Percentiles rank a stretch among this genome's conserved stretches.
These are phyloP conservation scores for Chrysosporium queenslandicum DNA, from an alignment of 2,329 filamentous ascomycete genomes.

Conservation along the genomic window DNA sequence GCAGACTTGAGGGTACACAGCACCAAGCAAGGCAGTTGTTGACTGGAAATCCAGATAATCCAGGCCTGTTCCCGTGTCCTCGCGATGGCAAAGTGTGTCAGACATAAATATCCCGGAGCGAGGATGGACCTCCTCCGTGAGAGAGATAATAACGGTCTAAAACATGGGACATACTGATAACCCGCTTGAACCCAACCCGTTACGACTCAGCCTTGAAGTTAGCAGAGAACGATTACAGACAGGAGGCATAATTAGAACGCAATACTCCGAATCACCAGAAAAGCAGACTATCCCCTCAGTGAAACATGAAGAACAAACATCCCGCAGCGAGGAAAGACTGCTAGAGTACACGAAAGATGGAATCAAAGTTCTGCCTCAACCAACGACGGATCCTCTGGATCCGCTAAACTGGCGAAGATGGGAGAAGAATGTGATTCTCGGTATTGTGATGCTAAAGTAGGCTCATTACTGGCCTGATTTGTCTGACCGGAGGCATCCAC, in stretches of 20 bases:
- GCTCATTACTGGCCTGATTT: too few species aligned
- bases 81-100: not conserved
- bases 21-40: not conserved
- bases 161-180: too few species aligned
- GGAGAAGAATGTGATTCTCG: conserved; percentile 42
- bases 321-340: too few species aligned
- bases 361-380: conserved; percentile 32
- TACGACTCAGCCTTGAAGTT: too few species aligned
- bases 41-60: too few species aligned
- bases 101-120: not conserved
- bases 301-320: not conserved
- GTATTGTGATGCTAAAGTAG: conserved; percentile 46
- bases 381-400: conserved; percentile 41
- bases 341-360: conserved; percentile 21
- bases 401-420: conserved; percentile 45
- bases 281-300: not conserved
- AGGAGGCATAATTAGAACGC: too few species aligned
- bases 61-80: too few species aligned
- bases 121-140: not conserved
- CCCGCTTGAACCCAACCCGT: too few species aligned
- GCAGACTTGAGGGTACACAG: not conserved
- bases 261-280: too few species aligned
- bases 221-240: too few species aligned
- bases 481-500: too few species aligned
- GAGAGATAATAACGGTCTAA: not conserved